phyloP scores from a whole-genome alignment of 306 rosid species.

The Fragaria iinumae region DNA sequence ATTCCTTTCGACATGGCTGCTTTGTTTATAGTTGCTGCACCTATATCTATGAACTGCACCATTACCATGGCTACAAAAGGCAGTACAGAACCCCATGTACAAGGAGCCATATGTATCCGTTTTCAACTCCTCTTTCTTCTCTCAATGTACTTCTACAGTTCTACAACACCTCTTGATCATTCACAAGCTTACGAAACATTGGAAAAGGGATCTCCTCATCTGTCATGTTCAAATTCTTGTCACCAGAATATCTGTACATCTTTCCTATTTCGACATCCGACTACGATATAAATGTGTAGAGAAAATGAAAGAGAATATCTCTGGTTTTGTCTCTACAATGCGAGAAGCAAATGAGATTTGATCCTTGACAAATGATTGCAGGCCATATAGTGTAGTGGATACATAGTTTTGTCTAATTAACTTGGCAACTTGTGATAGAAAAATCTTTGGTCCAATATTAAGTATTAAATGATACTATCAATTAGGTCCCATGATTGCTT shows the following conservation, averaged over 20 bases:
- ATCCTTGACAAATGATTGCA: not conserved
- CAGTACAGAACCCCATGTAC: not conserved
- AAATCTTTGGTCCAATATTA: not conserved
- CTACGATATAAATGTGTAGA: not conserved
- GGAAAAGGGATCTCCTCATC: not conserved
- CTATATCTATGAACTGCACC: slow-evolving; percentile 17
- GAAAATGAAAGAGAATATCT: not conserved
- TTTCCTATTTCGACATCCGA: not conserved
- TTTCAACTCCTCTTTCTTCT: not conserved
- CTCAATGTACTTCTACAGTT: not conserved
- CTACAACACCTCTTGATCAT: not conserved
- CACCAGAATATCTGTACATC: not conserved
- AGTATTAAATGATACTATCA: not conserved
- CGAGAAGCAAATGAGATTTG: not conserved
- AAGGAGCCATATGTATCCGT: not conserved
- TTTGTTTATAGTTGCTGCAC: slow-evolving; percentile 4
- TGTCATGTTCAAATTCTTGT: not conserved
- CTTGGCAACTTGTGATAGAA: not conserved
- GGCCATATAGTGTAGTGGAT: not conserved
- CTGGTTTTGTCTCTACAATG: not conserved
- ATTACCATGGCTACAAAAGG: slow-evolving; percentile 17
- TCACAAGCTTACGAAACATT: not conserved
- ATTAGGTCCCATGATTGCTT: not conserved
- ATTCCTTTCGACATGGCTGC: slow-evolving; percentile 20
- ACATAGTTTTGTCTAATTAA: not conserved